Conservation (phyloP, 2,329 filamentous ascomycete species). For the Stagonosporopsis chrysanthemi region DNA sequence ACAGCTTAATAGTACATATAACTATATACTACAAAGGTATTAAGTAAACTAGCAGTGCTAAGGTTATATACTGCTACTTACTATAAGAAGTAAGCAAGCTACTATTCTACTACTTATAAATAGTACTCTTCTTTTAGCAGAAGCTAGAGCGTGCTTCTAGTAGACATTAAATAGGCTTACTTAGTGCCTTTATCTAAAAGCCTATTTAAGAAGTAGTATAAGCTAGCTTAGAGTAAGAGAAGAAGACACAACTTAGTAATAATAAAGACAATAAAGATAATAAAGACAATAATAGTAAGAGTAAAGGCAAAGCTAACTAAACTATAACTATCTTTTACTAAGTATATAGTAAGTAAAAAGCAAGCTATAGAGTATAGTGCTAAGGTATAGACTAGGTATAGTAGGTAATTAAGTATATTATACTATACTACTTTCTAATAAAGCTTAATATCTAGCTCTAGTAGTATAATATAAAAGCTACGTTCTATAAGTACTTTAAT, state of each 20-base stretch:
- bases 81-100: background rate
- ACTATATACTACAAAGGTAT: slow-evolving; percentile 19
- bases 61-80: background rate
- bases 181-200: background rate
- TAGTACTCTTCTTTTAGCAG: background rate
- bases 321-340: too few relatives aligned
- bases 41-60: background rate
- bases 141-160: background rate
- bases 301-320: too few relatives aligned
- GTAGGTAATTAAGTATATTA: background rate
- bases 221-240: background rate
- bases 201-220: background rate
- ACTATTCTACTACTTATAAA: background rate
- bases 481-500: background rate
- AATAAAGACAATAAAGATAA: too few relatives aligned
- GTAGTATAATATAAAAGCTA: background rate
- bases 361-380: background rate
- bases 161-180: background rate
- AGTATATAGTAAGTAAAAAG: too few relatives aligned
- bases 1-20: slow-evolving; percentile 14
- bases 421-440: background rate
- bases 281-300: too few relatives aligned
- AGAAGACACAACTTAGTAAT: background rate
- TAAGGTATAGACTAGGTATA: background rate
- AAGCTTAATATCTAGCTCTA: background rate